A percentile compares a stretch with the other conserved stretches of the same genome.
These are phyloP conservation scores for Amauroascus niger DNA, from an alignment of 2,329 filamentous ascomycete species.

Conservation along the genomic window DNA sequence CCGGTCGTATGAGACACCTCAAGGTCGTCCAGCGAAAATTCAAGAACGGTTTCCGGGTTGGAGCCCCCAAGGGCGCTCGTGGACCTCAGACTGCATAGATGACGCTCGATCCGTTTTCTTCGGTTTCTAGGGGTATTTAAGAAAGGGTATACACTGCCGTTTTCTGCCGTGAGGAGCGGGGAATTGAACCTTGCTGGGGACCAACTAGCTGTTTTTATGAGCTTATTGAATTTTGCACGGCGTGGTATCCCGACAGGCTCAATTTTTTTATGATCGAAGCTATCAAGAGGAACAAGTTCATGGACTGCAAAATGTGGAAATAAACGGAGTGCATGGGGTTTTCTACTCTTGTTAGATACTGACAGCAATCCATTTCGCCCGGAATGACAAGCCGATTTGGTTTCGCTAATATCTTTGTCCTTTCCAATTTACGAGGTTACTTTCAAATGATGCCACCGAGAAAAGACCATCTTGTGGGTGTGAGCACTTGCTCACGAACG, in stretches of 20 bases:
- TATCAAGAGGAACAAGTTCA: conserved; percentile 5
- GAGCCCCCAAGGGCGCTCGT: conserved; percentile 73
- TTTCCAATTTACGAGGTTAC: neutral
- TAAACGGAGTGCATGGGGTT: conserved; percentile 10
- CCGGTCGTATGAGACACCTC: conserved; percentile 90
- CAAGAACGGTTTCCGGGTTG: conserved; percentile 95
- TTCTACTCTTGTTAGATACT: conserved; percentile 8
- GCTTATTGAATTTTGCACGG: conserved; percentile 11
- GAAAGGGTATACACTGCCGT: conserved; percentile 31
- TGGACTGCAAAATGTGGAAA: conserved; percentile 10
- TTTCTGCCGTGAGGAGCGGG: conserved; percentile 10
- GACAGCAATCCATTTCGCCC: conserved; percentile 9
- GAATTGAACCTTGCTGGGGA: conserved; percentile 8
- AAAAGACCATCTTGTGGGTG: no score
- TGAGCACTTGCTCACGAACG: neutral
- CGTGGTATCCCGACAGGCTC: conserved; percentile 8
- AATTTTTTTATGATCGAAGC: conserved; percentile 9
- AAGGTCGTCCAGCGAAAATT: conserved; percentile 87
- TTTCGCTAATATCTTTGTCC: neutral
- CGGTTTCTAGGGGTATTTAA: conserved; percentile 30
- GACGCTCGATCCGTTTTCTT: conserved; percentile 8
- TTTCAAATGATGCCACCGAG: no score
- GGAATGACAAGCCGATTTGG: conserved; percentile 9
- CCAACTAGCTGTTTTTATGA: conserved; percentile 10
- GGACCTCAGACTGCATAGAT: conserved; percentile 47